These are phyloP conservation scores for Lodderomyces theae DNA, from an alignment of 1,139 yeast species.

Conservation along the genomic window DNA sequence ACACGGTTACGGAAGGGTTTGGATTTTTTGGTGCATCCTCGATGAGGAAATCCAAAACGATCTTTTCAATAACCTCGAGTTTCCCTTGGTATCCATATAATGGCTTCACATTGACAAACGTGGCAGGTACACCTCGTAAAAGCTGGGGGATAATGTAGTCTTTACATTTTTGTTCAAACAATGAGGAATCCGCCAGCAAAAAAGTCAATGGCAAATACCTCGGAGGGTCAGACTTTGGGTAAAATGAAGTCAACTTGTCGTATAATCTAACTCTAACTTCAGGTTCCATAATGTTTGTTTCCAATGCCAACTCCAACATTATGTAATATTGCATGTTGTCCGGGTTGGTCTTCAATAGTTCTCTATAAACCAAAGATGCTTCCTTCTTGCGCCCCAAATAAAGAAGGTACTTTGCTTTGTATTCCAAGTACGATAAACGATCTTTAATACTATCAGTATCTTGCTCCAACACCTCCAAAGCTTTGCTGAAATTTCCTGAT, in stretches of 20 bases:
- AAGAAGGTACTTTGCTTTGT: constrained; percentile 58
- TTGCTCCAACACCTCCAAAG: constrained; percentile 58
- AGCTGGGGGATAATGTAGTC: constrained; percentile 62
- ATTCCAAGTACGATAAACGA: constrained; percentile 60
- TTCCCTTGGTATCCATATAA: constrained; percentile 58
- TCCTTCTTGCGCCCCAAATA: constrained; percentile 45
- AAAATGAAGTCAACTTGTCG: constrained; percentile 60
- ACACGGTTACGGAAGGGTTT: constrained; percentile 57
- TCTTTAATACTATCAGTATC: constrained; percentile 60
- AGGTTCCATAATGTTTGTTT: constrained; percentile 32
- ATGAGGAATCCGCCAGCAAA: constrained; percentile 49
- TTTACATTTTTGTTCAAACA: constrained; percentile 44
- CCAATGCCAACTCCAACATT: constrained; percentile 63
- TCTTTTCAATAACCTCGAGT: constrained; percentile 46
- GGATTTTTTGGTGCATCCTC: constrained; percentile 22
- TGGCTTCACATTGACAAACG: constrained; percentile 83
- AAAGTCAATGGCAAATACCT: constrained; percentile 74
- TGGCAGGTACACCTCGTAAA: constrained; percentile 83
- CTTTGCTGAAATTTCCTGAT: constrained; percentile 61
- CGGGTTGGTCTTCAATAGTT: constrained; percentile 79
- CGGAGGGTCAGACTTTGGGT: constrained; percentile 85
- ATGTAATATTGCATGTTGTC: constrained; percentile 68
- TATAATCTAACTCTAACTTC: constrained; percentile 55
- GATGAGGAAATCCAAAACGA: constrained; percentile 50
- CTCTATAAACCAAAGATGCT: constrained; percentile 68